Evolutionary conservation across 2,329 filamentous ascomycete genomes (phyloP).

Genomic region (Capronia coronata): DNA sequence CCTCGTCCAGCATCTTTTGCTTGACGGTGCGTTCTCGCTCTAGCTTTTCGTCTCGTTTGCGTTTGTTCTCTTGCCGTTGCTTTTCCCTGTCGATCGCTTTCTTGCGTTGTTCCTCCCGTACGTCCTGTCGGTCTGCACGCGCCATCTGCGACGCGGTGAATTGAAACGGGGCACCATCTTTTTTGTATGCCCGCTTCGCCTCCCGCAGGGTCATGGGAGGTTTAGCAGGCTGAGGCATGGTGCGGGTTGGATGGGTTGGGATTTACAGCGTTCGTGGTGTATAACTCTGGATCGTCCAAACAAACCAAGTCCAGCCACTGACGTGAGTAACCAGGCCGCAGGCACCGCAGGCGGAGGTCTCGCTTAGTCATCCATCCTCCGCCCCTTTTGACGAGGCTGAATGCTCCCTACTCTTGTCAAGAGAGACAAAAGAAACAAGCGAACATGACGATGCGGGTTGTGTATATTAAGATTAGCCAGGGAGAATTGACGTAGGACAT

Average conservation of each 20-base stretch:
- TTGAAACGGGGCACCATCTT: conserved; percentile 18
- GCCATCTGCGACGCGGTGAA: conserved; percentile 25
- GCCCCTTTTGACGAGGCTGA: conserved; percentile 1
- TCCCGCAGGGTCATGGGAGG: conserved; percentile 28
- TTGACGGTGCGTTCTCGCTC: conserved; percentile 20
- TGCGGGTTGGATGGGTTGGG: neutral
- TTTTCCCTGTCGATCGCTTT: conserved; percentile 23
- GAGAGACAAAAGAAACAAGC: too few relatives aligned
- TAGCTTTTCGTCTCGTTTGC: conserved; percentile 25
- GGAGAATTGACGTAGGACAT: too few relatives aligned
- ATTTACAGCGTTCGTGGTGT: neutral
- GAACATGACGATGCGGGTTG: too few relatives aligned
- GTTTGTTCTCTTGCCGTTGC: conserved; percentile 24
- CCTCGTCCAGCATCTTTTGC: conserved; percentile 25
- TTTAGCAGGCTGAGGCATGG: conserved; percentile 20
- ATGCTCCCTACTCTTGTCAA: too few relatives aligned
- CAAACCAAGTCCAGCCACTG: neutral
- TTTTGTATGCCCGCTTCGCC: conserved; percentile 26
- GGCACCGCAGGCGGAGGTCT: neutral
- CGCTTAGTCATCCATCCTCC: neutral
- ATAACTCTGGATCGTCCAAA: neutral
- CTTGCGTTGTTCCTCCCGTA: conserved; percentile 20
- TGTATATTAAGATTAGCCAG: too few relatives aligned
- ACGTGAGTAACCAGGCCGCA: neutral
- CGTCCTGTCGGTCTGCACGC: conserved; percentile 25